Percentiles rank a stretch among this genome's conserved stretches.
These are phyloP conservation scores for Kwoniella europaea DNA, from an alignment of 768 basidiomycete genomes.

Conservation along the genomic window DNA sequence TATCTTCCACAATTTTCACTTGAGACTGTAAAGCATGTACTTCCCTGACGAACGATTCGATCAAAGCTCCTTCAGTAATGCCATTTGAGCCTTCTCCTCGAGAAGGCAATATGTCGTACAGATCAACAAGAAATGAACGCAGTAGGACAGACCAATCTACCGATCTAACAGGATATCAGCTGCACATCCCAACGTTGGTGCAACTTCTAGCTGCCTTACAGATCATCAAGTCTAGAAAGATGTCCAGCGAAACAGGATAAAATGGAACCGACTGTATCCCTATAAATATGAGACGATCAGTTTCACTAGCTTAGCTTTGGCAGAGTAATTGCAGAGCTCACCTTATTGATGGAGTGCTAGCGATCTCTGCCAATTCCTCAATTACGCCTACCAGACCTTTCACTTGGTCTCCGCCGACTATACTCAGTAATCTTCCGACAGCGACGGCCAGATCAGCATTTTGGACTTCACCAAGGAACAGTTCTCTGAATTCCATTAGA, in stretches of 20 bases:
- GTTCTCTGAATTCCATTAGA: conserved; percentile 77
- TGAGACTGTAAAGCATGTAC: conserved; percentile 64
- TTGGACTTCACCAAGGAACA: conserved; percentile 48
- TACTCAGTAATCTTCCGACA: background rate
- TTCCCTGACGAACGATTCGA: conserved; percentile 65
- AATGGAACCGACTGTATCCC: background rate
- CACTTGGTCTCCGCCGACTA: background rate
- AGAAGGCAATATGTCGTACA: conserved; percentile 9
- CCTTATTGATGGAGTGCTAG: background rate
- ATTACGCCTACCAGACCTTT: background rate
- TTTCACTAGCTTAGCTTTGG: no score
- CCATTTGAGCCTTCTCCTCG: background rate
- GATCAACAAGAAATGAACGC: conserved; percentile 5
- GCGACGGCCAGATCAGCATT: conserved; percentile 18
- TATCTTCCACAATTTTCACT: background rate
- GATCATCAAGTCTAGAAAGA: conserved; percentile 1
- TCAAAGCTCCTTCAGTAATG: conserved; percentile 7
- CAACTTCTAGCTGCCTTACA: background rate
- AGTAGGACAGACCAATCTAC: conserved; percentile 12
- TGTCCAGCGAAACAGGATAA: conserved; percentile 8
- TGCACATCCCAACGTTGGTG: background rate
- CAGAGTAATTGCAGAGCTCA: background rate
- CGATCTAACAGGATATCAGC: conserved; percentile 6
- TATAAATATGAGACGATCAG: background rate
- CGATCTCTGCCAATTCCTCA: conserved; percentile 6